A percentile compares a stretch with the other conserved stretches of the same genome.
Conservation (phyloP, 164 flowering plant species). For the Liquidambar formosana region DNA sequence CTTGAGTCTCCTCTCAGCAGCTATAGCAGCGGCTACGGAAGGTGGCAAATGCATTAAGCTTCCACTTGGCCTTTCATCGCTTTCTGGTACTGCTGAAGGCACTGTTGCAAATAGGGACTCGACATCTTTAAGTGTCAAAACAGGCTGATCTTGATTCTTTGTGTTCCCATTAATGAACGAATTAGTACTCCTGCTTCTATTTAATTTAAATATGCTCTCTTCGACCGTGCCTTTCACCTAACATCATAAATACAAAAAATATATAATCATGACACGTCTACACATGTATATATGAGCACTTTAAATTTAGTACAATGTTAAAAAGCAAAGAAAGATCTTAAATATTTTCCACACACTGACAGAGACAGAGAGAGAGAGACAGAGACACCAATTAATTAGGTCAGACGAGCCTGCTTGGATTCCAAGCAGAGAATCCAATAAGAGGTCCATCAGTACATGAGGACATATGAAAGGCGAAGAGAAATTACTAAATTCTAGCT, state of each 20-base stretch:
- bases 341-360: no score
- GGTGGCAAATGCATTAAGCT: constrained; percentile 77
- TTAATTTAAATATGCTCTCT: constrained; percentile 81
- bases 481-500: no score
- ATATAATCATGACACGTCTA: not conserved
- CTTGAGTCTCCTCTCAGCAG: constrained; percentile 77
- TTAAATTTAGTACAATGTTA: not conserved
- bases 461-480: no score
- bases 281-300: no score
- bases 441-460: not conserved
- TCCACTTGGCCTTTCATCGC: constrained; percentile 29
- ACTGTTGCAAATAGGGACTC: constrained; percentile 64
- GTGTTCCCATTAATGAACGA: constrained; percentile 68
- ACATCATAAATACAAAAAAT: constrained; percentile 10
- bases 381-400: no score
- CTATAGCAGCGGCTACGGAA: constrained; percentile 82
- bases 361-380: not conserved
- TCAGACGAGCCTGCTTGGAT: not conserved
- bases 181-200: constrained; percentile 54
- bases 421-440: not conserved
- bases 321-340: not conserved
- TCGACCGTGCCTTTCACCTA: constrained; percentile 90
- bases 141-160: constrained; percentile 74
- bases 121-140: constrained; percentile 76
- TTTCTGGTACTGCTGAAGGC: constrained; percentile 24